Conservation (phyloP, 345 rosid species). For the Psidium guajava region DNA sequence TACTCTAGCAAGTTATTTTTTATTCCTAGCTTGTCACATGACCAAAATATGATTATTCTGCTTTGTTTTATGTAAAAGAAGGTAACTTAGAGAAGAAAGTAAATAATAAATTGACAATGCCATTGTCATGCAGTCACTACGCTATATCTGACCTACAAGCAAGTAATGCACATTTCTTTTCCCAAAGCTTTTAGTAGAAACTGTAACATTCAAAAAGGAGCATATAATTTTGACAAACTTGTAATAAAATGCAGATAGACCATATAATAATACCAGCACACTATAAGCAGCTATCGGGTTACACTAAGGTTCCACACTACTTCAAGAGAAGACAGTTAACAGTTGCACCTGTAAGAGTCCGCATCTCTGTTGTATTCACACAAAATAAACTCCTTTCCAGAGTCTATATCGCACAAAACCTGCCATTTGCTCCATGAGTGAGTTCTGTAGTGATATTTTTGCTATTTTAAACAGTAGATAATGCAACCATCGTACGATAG, state of each 20-base stretch:
- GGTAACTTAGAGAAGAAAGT: background rate
- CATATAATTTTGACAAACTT: background rate
- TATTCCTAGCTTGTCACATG: background rate
- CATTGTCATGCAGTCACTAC: background rate
- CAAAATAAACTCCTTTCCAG: conserved; percentile 74
- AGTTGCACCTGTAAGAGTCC: conserved; percentile 66
- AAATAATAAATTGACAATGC: background rate
- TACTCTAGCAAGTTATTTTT: background rate
- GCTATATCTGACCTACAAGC: background rate
- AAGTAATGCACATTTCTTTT: background rate
- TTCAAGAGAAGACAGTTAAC: background rate
- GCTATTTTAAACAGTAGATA: background rate
- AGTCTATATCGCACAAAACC: conserved; percentile 61
- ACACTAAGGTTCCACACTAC: background rate
- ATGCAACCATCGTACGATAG: background rate
- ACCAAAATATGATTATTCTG: background rate
- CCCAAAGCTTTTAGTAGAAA: background rate
- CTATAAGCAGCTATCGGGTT: background rate
- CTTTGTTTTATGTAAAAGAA: background rate
- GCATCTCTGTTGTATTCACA: conserved; percentile 99
- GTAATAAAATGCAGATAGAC: background rate
- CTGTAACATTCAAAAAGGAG: background rate
- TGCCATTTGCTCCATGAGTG: conserved; percentile 9
- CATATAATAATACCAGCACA: background rate
- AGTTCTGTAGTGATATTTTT: background rate